A percentile compares a stretch with the other conserved stretches of the same genome.
Evolutionary conservation across 176 grass and related monocot genomes (phyloP).

Genomic region (Triticum turgidum): DNA sequence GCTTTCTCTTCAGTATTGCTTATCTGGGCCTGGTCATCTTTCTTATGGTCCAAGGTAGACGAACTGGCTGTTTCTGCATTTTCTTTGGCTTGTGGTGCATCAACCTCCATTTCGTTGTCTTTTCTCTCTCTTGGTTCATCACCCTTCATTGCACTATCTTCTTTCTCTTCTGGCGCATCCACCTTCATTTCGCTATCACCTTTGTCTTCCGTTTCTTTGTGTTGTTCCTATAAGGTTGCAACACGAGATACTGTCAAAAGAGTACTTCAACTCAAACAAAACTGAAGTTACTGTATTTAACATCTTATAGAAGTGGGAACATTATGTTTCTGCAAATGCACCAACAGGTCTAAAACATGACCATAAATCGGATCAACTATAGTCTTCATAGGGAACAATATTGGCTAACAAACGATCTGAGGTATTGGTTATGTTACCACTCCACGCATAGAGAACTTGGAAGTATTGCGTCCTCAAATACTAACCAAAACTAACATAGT

Average conservation of each 20-base stretch:
- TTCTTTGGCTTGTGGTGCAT: constrained; percentile 23
- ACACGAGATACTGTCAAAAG: neutral
- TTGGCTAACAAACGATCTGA: neutral
- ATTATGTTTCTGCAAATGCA: neutral
- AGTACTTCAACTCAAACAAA: constrained; percentile 3
- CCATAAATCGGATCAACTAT: constrained; percentile 6
- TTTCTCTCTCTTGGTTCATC: constrained; percentile 30
- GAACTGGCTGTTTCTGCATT: constrained; percentile 25
- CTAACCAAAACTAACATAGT: neutral
- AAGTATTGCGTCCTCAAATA: neutral
- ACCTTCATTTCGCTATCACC: constrained; percentile 29
- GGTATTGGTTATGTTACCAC: neutral
- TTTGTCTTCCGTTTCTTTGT: constrained; percentile 35
- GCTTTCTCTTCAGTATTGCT: constrained; percentile 42
- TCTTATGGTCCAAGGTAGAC: constrained; percentile 25
- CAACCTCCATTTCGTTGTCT: constrained; percentile 23
- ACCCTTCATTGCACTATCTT: constrained; percentile 25
- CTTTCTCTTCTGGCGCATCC: constrained; percentile 34
- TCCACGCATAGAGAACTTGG: neutral
- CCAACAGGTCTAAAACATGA: neutral
- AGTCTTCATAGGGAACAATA: neutral
- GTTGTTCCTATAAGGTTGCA: constrained; percentile 34
- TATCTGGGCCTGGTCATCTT: constrained; percentile 26
- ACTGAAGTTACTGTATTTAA: neutral
- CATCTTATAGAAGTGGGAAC: neutral